Percentiles rank a stretch among this genome's conserved stretches.
These are phyloP conservation scores for Linnemannia elongata DNA, from an alignment of 192 early-diverging fungal species.

Conservation along the genomic window DNA sequence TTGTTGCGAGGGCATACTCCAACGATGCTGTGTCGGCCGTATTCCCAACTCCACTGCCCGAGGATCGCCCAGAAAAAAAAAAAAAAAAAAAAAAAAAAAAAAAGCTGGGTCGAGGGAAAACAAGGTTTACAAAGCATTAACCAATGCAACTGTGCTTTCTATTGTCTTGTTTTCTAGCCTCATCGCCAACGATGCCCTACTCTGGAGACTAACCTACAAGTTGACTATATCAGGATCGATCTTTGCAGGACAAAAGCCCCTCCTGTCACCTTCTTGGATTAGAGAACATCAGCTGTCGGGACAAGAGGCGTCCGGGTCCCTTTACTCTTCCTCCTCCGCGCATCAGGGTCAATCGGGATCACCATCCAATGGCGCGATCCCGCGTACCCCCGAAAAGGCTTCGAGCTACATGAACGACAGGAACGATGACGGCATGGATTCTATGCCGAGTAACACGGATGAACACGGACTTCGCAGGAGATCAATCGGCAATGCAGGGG, in stretches of 20 bases:
- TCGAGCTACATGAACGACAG: not conserved
- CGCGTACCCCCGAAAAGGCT: no score
- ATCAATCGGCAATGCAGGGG: not conserved
- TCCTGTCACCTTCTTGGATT: slow-evolving; percentile 20
- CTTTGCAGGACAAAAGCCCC: slow-evolving; percentile 28
- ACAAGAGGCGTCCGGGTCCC: not conserved
- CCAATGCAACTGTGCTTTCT: not conserved
- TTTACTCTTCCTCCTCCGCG: not conserved
- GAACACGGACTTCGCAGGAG: not conserved
- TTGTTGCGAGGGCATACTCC: not conserved
- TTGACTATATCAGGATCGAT: slow-evolving; percentile 48
- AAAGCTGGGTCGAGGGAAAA: not conserved
- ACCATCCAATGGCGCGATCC: not conserved
- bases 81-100: no score
- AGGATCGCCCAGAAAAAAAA: no score
- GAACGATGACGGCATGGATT: slow-evolving; percentile 12
- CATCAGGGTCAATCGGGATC: slow-evolving; percentile 2
- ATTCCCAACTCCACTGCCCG: slow-evolving; percentile 26
- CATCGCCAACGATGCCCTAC: slow-evolving; percentile 38
- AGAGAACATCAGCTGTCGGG: not conserved
- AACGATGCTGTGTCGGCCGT: not conserved
- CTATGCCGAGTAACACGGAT: not conserved
- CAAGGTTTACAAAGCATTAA: not conserved
- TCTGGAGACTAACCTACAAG: slow-evolving; percentile 40
- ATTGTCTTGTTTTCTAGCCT: slow-evolving; percentile 3